Conservation (phyloP, 345 rosid species). For the Triadica sebifera region DNA sequence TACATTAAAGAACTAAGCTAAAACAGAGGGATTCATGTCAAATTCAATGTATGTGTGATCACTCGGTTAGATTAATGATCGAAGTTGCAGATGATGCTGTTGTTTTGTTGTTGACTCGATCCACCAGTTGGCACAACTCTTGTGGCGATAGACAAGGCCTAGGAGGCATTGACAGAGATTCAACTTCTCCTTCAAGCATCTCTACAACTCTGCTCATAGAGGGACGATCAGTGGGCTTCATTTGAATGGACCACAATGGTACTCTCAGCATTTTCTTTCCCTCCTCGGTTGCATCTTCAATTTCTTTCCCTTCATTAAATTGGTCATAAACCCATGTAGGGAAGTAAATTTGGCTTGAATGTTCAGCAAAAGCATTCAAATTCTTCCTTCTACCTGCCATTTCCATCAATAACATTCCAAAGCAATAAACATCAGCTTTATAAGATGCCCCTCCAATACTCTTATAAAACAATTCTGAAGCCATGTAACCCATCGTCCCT, state of each 20-base stretch:
- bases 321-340: slow-evolving; percentile 13
- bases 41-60: too few species aligned
- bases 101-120: too few species aligned
- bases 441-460: slow-evolving; percentile 14
- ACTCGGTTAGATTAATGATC: too few species aligned
- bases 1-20: too few species aligned
- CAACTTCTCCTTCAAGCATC: slow-evolving; percentile 2
- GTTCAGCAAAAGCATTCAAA: not conserved
- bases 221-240: slow-evolving; percentile 5
- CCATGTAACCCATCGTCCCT: slow-evolving; percentile 22
- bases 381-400: slow-evolving; percentile 16
- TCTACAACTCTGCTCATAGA: slow-evolving; percentile 10
- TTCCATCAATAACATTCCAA: slow-evolving; percentile 19
- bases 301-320: not conserved
- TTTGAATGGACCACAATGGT: slow-evolving; percentile 15
- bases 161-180: too few species aligned
- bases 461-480: slow-evolving; percentile 12
- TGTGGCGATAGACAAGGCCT: too few species aligned
- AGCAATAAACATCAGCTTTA: slow-evolving; percentile 20
- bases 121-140: too few species aligned
- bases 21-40: too few species aligned
- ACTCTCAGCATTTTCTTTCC: slow-evolving; percentile 11
- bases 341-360: slow-evolving; percentile 12
- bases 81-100: too few species aligned
- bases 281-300: not conserved